A percentile compares a stretch with the other conserved stretches of the same genome.
Evolutionary conservation across 2,329 filamentous ascomycete genomes (phyloP).

Genomic region (Onygenales sp.): DNA sequence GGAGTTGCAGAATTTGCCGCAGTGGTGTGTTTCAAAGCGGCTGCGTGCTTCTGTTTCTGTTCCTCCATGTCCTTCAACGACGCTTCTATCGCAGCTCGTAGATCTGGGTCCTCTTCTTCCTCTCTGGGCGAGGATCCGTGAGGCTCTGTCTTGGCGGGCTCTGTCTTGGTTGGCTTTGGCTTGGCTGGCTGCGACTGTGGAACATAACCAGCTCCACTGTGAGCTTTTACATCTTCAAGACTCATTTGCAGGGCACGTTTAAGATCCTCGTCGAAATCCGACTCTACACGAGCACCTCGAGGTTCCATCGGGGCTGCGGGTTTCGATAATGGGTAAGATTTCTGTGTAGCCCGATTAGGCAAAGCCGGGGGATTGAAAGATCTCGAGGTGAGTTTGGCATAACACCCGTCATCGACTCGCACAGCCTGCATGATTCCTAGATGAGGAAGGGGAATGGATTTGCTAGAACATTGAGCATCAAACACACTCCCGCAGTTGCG

Average conservation of each 20-base stretch:
- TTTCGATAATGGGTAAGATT: conserved; percentile 48
- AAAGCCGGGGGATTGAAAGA: conserved; percentile 33
- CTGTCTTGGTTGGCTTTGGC: conserved; percentile 11
- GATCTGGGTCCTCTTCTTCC: conserved; percentile 84
- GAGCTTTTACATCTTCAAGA: conserved; percentile 77
- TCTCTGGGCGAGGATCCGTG: conserved; percentile 36
- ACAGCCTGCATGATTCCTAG: conserved; percentile 86
- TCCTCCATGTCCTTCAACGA: conserved; percentile 96
- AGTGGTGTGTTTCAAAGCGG: conserved; percentile 70
- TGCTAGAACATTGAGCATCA: conserved; percentile 87
- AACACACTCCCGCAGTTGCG: conserved; percentile 97
- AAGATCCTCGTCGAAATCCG: conserved; percentile 88
- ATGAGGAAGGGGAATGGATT: conserved; percentile 78
- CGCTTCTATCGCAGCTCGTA: conserved; percentile 90
- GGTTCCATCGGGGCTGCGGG: conserved; percentile 75
- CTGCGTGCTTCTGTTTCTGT: conserved; percentile 85
- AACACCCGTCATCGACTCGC: conserved; percentile 91
- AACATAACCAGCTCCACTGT: conserved; percentile 60
- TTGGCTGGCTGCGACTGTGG: conserved; percentile 46
- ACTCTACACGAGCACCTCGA: conserved; percentile 75
- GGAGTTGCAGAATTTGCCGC: conserved; percentile 42
- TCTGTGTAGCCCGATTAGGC: conserved; percentile 30
- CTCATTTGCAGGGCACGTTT: conserved; percentile 95
- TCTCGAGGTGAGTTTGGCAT: conserved; percentile 77
- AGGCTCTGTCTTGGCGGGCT: conserved; percentile 30